phyloP scores from a whole-genome alignment of 495 filamentous ascomycete genomes.

The Penicillium herquei region DNA sequence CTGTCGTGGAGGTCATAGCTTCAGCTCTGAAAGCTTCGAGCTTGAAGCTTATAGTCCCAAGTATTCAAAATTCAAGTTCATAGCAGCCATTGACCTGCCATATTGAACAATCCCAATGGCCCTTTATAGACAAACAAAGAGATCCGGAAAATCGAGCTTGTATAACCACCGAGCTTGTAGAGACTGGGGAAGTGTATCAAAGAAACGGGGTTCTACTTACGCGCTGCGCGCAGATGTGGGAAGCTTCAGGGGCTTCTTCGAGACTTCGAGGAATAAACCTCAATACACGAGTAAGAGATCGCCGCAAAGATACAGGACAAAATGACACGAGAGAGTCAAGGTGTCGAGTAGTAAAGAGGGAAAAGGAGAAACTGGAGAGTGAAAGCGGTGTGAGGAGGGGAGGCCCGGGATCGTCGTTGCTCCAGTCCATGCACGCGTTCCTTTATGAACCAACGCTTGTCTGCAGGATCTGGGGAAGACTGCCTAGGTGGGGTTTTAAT shows the following conservation, averaged over 20 bases:
- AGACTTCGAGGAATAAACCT: neutral
- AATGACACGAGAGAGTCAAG: slow-evolving; percentile 9
- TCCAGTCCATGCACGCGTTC: slow-evolving; percentile 1
- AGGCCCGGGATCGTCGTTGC: slow-evolving; percentile 26
- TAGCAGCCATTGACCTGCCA: neutral
- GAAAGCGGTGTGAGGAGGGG: slow-evolving; percentile 26
- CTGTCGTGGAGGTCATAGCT: neutral
- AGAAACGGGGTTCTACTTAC: slow-evolving; percentile 19
- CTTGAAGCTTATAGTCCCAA: neutral
- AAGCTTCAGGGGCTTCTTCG: slow-evolving; percentile 18
- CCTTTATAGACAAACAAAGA: neutral
- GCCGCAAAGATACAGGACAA: slow-evolving; percentile 5
- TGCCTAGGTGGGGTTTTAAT: too few species aligned
- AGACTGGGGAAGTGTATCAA: slow-evolving; percentile 1
- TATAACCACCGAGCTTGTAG: neutral
- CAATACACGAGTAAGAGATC: neutral
- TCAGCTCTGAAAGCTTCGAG: neutral
- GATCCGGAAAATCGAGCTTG: neutral
- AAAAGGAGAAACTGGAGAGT: slow-evolving; percentile 29
- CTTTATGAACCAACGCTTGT: neutral
- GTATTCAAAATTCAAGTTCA: neutral
- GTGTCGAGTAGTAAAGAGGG: slow-evolving; percentile 11
- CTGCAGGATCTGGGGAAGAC: neutral
- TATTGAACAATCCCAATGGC: neutral
- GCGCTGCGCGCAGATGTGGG: slow-evolving; percentile 12